phyloP scores from a whole-genome alignment of 2,329 filamentous ascomycete genomes.

The Alternaria brassicae region DNA sequence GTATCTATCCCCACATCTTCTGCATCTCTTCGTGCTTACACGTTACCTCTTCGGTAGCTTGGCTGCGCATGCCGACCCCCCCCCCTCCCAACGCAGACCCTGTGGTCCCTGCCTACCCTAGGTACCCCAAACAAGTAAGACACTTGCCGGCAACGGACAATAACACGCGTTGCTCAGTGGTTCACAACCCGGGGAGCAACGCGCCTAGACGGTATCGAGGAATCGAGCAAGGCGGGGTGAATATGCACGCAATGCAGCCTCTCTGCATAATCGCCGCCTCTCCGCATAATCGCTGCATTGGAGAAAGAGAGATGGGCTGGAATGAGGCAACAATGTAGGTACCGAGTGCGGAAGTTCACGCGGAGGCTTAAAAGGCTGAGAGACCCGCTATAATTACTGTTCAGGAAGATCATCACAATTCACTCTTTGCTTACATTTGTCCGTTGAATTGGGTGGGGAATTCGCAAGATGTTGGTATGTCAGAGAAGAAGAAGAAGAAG shows the following conservation, averaged over 20 bases:
- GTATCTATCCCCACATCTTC: neutral
- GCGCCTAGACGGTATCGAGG: neutral
- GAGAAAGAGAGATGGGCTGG: neutral
- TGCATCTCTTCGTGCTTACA: neutral
- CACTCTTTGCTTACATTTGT: neutral
- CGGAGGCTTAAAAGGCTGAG: neutral
- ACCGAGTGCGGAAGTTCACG: too few relatives aligned
- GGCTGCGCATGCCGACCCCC: neutral
- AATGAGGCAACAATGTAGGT: neutral
- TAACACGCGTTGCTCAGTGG: neutral
- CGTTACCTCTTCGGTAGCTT: neutral
- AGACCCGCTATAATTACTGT: neutral
- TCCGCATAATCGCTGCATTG: neutral
- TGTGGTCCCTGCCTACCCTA: neutral
- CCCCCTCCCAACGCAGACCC: neutral
- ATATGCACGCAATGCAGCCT: neutral
- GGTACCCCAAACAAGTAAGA: neutral
- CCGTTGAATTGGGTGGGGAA: neutral
- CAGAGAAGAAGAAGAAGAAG: neutral
- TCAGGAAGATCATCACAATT: neutral
- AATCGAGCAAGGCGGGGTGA: neutral
- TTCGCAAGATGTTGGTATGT: neutral
- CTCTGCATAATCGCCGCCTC: neutral
- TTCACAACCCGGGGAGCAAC: neutral
- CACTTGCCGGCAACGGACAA: neutral